Evolutionary conservation across 116 monocot genomes (phyloP).

Genomic region (Trichopus zeylanicus): DNA sequence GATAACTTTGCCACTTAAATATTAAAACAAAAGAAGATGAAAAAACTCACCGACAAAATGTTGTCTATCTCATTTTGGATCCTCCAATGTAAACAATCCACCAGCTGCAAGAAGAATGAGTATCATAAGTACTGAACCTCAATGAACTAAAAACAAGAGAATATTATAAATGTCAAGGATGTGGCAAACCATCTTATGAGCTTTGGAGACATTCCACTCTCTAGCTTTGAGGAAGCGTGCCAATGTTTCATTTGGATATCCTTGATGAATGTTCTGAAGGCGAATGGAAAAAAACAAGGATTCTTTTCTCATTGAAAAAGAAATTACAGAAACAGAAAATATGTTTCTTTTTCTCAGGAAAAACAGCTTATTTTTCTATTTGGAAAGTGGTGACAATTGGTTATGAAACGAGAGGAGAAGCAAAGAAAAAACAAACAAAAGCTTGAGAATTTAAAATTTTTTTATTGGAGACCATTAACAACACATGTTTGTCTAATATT

Average conservation of each 20-base stretch:
- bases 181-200: constrained; percentile 44
- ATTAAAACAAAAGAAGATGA: not conserved
- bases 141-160: not conserved
- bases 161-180: not conserved
- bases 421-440: too few relatives aligned
- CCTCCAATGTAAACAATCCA: constrained; percentile 80
- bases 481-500: too few relatives aligned
- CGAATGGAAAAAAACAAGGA: constrained; percentile 1
- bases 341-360: not conserved
- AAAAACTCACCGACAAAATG: constrained; percentile 46
- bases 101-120: constrained; percentile 31
- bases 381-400: not conserved
- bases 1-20: not conserved
- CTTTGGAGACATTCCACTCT: constrained; percentile 53
- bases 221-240: constrained; percentile 53
- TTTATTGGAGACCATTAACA: too few relatives aligned
- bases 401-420: too few relatives aligned
- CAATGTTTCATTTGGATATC: constrained; percentile 35
- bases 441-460: too few relatives aligned
- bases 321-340: not conserved
- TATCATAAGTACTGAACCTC: too few relatives aligned
- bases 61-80: constrained; percentile 63
- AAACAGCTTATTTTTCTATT: not conserved
- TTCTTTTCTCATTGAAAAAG: not conserved
- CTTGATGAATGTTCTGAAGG: constrained; percentile 53